These are phyloP conservation scores for Chlamydomonas asymmetrica DNA, from an alignment of 139 green algal genomes.

Conservation along the genomic window DNA sequence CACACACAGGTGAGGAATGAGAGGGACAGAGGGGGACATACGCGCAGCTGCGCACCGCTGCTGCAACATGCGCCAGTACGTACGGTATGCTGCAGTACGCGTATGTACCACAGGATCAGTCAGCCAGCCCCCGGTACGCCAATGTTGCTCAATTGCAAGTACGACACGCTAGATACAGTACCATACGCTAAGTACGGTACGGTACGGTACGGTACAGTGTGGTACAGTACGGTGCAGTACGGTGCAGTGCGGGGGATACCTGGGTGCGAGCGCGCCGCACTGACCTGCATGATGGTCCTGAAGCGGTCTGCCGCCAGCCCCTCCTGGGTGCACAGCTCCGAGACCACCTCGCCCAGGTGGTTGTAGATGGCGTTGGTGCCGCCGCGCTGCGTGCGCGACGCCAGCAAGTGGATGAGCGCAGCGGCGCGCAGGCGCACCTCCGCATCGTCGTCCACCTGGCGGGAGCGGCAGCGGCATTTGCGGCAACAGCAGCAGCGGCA, in stretches of 20 bases:
- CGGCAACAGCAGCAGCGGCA: no score
- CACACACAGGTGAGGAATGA: background rate
- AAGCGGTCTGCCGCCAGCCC: slow-evolving; percentile 56
- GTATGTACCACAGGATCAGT: slow-evolving; percentile 13
- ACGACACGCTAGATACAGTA: background rate
- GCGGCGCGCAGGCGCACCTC: no score
- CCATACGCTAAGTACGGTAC: slow-evolving; percentile 5
- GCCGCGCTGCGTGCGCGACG: no score
- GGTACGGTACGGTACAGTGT: slow-evolving; percentile 9
- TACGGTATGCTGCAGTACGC: no score
- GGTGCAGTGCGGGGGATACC: background rate
- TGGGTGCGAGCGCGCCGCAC: no score
- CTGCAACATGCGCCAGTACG: no score
- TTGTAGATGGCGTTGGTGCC: slow-evolving; percentile 87
- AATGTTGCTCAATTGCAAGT: no score
- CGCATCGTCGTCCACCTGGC: no score
- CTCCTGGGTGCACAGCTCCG: slow-evolving; percentile 55
- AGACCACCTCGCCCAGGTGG: slow-evolving; percentile 92
- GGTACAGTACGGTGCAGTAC: slow-evolving; percentile 8
- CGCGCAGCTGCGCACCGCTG: no score
- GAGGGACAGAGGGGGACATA: background rate
- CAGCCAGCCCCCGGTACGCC: background rate
- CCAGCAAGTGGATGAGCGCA: no score
- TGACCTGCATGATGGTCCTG: slow-evolving; percentile 66
- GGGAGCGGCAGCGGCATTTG: no score